phyloP scores from a whole-genome alignment of 2,329 filamentous ascomycete genomes.

The Nemania abortiva region DNA sequence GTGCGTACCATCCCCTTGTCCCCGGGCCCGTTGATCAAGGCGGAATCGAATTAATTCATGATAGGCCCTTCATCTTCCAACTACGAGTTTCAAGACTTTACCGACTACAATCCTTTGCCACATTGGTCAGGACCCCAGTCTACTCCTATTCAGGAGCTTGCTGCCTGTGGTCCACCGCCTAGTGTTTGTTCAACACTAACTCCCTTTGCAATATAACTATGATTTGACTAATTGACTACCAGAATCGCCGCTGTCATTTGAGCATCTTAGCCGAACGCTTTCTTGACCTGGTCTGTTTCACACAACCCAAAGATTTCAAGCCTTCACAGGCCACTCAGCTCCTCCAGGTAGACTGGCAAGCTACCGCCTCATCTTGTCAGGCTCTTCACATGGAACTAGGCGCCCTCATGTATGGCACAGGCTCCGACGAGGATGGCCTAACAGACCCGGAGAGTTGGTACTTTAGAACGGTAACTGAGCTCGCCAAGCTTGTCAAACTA shows the following conservation, averaged over 20 bases:
- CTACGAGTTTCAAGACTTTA: slow-evolving; percentile 55
- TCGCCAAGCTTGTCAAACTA: slow-evolving; percentile 38
- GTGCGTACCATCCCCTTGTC: slow-evolving; percentile 53
- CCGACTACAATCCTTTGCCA: slow-evolving; percentile 67
- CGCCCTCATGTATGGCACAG: slow-evolving; percentile 23
- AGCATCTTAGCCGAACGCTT: slow-evolving; percentile 64
- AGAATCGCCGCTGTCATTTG: slow-evolving; percentile 65
- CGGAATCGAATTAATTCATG: slow-evolving; percentile 3
- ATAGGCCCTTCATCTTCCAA: slow-evolving; percentile 14
- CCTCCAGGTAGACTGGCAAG: slow-evolving; percentile 58
- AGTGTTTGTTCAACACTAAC: slow-evolving; percentile 56
- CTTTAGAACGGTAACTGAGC: slow-evolving; percentile 39
- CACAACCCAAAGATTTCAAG: slow-evolving; percentile 64
- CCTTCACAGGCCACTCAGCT: slow-evolving; percentile 55
- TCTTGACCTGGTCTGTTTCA: slow-evolving; percentile 62
- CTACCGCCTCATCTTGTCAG: slow-evolving; percentile 55
- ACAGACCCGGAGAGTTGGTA: slow-evolving; percentile 43
- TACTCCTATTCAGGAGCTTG: slow-evolving; percentile 57
- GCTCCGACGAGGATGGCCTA: slow-evolving; percentile 16
- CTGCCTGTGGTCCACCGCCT: slow-evolving; percentile 64
- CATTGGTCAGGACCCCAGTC: slow-evolving; percentile 57
- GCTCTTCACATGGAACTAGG: slow-evolving; percentile 37
- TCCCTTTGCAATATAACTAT: neutral
- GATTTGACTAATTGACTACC: neutral
- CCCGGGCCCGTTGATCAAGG: neutral